Percentiles rank a stretch among this genome's conserved stretches.
phyloP scores from a whole-genome alignment of 2,329 filamentous ascomycete genomes.

The Aspergillus pseudotamarii region DNA sequence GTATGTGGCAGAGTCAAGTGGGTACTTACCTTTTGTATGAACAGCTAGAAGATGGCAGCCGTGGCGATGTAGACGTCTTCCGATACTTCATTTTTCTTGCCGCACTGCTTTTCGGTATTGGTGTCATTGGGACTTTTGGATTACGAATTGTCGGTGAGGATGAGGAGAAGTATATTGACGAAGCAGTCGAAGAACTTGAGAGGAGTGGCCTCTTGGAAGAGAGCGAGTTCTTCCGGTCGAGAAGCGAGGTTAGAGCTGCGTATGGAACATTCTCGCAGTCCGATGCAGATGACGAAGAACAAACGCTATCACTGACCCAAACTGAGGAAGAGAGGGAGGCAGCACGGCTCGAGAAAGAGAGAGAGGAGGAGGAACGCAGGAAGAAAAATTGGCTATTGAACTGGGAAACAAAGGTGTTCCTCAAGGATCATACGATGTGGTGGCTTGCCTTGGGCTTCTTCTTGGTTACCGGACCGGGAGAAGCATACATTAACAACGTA shows the following conservation, averaged over 20 bases:
- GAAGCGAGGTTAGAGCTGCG: slow-evolving; percentile 46
- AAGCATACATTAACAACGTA: slow-evolving; percentile 93
- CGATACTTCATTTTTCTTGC: slow-evolving; percentile 86
- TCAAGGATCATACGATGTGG: slow-evolving; percentile 94
- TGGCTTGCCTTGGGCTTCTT: slow-evolving; percentile 88
- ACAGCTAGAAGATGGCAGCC: slow-evolving; percentile 62
- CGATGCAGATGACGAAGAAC: slow-evolving; percentile 45
- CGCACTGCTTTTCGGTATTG: slow-evolving; percentile 69
- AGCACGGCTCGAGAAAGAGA: slow-evolving; percentile 42
- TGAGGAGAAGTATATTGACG: slow-evolving; percentile 76
- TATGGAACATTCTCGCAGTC: slow-evolving; percentile 49
- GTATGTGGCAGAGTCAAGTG: slow-evolving; percentile 93
- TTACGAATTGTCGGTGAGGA: slow-evolving; percentile 81
- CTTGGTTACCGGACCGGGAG: slow-evolving; percentile 90
- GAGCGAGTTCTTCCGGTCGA: slow-evolving; percentile 69
- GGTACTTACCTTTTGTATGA: slow-evolving; percentile 79
- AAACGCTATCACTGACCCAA: slow-evolving; percentile 21
- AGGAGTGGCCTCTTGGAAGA: slow-evolving; percentile 76
- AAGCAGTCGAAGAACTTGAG: slow-evolving; percentile 88
- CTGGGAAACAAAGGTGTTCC: slow-evolving; percentile 81
- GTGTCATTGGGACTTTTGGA: slow-evolving; percentile 72
- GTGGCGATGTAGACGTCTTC: slow-evolving; percentile 71
- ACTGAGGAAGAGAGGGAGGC: slow-evolving; percentile 35
- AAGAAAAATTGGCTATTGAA: slow-evolving; percentile 93
- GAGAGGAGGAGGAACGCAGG: slow-evolving; percentile 58